Base-by-base conservation (phyloP, 805 yeast species). In the Yarrowia bubula region DNA sequence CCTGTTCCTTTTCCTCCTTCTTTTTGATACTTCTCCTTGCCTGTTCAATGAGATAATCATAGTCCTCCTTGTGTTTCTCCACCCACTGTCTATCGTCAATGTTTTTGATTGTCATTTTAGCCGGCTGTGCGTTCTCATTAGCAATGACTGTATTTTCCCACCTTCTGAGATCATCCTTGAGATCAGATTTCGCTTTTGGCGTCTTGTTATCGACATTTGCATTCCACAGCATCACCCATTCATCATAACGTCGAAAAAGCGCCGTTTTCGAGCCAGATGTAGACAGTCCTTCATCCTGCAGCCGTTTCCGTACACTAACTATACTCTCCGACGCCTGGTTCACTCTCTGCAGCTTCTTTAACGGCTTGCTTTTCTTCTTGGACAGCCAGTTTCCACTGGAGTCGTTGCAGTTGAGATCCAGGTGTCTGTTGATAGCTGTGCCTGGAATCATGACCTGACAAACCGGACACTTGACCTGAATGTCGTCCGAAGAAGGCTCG, bases 151-250 rank as follows among this genome's bases (percentile, higher is more conserved):
- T 69, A 8, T 73, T 73, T 71, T 91, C 97, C 96, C 96, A 89
- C 70, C 85, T 84, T 22, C 76, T 73, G 42, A 92, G 78, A 61
- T 81, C 82, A 63, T 81, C 83, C 55, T 83, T 78, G 57, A 22
- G 28, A 5, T 22, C 28, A 22, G 28, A 92, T 74, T 5, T 83
- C 82, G 42, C 78, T 75, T 22, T 84, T 86, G 31, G 97, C 35
- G 78, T 80, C 39, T 82, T 77, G 6, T 92, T 82, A 71, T 91
- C 97, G 47, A 86, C 81, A 71, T 91, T 91, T 11, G 96, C 86
- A 72, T 92, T 92, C 85, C 87, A 88, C 10, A 91, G 72, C 37
- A 86, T 84, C 65, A 88, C 84, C 77, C 86, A 92, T 69, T 92
- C 93, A 67, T 84, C 86, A 72, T 89, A 89, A 44, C 98, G 76